Evolutionary conservation across 2,329 filamentous ascomycete genomes (phyloP).

Genomic region (Fusarium nygamai): DNA sequence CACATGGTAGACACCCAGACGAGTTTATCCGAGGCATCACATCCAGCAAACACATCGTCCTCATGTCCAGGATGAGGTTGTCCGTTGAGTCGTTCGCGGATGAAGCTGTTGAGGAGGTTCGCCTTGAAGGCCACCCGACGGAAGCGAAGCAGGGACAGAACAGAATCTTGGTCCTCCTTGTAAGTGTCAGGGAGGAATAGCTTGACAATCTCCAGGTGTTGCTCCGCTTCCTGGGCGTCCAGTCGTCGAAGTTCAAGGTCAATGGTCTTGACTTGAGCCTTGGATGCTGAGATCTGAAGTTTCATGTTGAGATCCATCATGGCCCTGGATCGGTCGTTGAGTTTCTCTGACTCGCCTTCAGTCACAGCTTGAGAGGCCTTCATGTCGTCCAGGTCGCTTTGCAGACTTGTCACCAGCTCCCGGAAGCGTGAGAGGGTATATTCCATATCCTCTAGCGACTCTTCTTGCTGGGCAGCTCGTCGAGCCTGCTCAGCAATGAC

Average conservation of each 20-base stretch:
- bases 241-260: constrained; percentile 88
- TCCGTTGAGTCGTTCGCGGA: constrained; percentile 80
- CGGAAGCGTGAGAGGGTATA: constrained; percentile 90
- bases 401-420: constrained; percentile 85
- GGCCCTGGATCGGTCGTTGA: constrained; percentile 86
- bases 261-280: constrained; percentile 93
- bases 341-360: constrained; percentile 90
- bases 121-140: constrained; percentile 91
- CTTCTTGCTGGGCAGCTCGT: constrained; percentile 78
- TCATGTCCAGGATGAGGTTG: constrained; percentile 74
- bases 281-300: constrained; percentile 87
- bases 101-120: constrained; percentile 77
- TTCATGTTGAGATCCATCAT: constrained; percentile 98
- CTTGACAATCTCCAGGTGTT: constrained; percentile 89
- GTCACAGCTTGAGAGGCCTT: constrained; percentile 91
- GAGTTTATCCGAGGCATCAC: constrained; percentile 85
- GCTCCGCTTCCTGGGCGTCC: constrained; percentile 86
- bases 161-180: constrained; percentile 81
- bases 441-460: constrained; percentile 85
- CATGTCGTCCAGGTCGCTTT: constrained; percentile 90
- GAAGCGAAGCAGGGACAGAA: constrained; percentile 89
- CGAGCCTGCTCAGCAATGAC: constrained; percentile 85
- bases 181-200: constrained; percentile 89
- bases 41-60: constrained; percentile 82
- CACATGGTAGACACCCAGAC: constrained; percentile 86